Evolutionary conservation across 2,329 filamentous ascomycete species (phyloP), one percentile per base, ranked within the genome.

Genomic region (Cylindrodendrum hubeiense): DNA sequence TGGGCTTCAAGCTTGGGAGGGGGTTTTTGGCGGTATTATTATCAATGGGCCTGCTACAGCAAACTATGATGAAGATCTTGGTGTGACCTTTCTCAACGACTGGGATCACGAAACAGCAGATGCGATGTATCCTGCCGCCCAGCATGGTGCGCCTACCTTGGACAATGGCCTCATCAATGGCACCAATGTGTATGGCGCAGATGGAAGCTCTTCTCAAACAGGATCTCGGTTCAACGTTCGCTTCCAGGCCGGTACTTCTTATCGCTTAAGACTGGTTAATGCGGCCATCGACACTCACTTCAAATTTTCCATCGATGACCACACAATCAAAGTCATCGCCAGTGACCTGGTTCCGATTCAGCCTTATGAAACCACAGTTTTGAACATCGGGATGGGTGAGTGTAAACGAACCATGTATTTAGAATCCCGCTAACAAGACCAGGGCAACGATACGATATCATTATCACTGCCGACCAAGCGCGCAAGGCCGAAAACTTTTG

Each of bases 61-160:
- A 15, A 82, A 88, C 70, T 91, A 90, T 69, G 89, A 93, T 65
- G 82, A 86, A 51, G 90, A 93, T 71, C 79, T 91, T 0, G 90
- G 90, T 3, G 78, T 83, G 12, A 70, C 91, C 1, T 81, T 89
- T 24, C 73, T 91, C 5, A 85, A 83, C 17, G 89, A 91, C 70
- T 91, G 88, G 86, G 83, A 83, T 67, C 85, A 87, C 65, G 56
- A 69, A 37, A 83, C 81, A 0, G 78, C 80, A 2, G 82, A 83
- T 55, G 67, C 80, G 55, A 71, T 84, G 2, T 79, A 77, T 41
- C 43, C 59, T 4, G 3, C 51, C 9, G 77, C 76, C 28, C 66
- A 76, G 63, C 67, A 63, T 12, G 54, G 15, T 30, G 78, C n/a
- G 76, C 4, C 80, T 82, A 1, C 81, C 81, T 0, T 85, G 0